Evolutionary conservation across 2,329 filamentous ascomycete genomes (phyloP).

Genomic region (Clonostachys rosea): DNA sequence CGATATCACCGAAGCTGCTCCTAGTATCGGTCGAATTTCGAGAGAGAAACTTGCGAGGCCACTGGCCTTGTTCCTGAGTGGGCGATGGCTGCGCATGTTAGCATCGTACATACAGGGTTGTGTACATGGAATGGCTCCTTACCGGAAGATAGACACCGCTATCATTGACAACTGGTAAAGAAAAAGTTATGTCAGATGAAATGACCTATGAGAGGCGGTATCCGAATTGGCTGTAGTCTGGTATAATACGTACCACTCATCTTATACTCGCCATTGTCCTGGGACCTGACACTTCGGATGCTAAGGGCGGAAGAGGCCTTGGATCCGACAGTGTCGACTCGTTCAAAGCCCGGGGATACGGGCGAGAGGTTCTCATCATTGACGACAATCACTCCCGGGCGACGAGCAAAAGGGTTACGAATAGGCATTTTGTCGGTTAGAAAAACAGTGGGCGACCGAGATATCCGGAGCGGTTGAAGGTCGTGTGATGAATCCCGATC

Average conservation of each 20-base stretch:
- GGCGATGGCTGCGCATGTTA: slow-evolving; percentile 66
- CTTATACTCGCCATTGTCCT: slow-evolving; percentile 70
- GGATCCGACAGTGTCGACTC: slow-evolving; percentile 58
- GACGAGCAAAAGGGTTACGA: slow-evolving; percentile 67
- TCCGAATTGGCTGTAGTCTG: background rate
- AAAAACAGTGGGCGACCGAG: background rate
- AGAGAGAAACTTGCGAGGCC: slow-evolving; percentile 56
- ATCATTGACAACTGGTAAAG: slow-evolving; percentile 78
- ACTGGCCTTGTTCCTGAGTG: slow-evolving; percentile 76
- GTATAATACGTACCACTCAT: slow-evolving; percentile 61
- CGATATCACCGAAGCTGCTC: slow-evolving; percentile 72
- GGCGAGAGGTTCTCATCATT: slow-evolving; percentile 45
- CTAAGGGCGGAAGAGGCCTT: slow-evolving; percentile 59
- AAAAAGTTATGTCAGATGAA: slow-evolving; percentile 13
- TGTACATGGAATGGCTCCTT: slow-evolving; percentile 23
- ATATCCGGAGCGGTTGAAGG: background rate
- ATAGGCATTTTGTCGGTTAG: slow-evolving; percentile 53
- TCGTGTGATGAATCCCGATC: background rate
- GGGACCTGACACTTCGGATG: slow-evolving; percentile 54
- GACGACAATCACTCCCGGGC: slow-evolving; percentile 38
- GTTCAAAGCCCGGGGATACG: slow-evolving; percentile 44
- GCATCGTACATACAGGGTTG: slow-evolving; percentile 3
- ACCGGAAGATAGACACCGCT: slow-evolving; percentile 92
- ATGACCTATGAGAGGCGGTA: too few relatives aligned
- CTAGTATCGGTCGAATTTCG: slow-evolving; percentile 49